Percentiles rank a stretch among this genome's conserved stretches.
These are phyloP conservation scores for Tuber aestivum DNA, from an alignment of 495 filamentous ascomycete species.

Conservation along the genomic window DNA sequence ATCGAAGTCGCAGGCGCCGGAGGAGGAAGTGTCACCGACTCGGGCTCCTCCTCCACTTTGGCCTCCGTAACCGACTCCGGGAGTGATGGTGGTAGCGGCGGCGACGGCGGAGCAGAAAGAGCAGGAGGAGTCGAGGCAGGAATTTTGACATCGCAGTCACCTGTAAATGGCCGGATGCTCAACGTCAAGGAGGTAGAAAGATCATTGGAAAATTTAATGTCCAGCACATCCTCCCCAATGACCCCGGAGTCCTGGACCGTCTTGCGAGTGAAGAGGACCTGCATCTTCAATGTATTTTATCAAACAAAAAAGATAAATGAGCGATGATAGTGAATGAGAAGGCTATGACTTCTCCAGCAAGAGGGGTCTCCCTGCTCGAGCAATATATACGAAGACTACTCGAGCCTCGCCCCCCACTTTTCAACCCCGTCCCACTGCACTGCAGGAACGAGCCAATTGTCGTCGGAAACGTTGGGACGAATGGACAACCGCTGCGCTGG, in stretches of 20 bases:
- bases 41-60: neutral
- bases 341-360: neutral
- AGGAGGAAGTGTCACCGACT: neutral
- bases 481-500: neutral
- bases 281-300: neutral
- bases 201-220: neutral
- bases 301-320: neutral
- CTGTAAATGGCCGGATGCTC: neutral
- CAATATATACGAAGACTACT: neutral
- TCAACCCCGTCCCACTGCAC: neutral
- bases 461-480: neutral
- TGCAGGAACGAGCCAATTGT: constrained; percentile 1
- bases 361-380: neutral
- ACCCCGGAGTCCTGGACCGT: neutral
- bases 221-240: neutral
- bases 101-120: neutral
- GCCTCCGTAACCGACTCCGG: neutral
- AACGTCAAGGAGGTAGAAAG: neutral
- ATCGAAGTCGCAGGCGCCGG: neutral
- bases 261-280: constrained; percentile 1
- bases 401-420: neutral
- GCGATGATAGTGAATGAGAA: constrained; percentile 1
- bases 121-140: neutral
- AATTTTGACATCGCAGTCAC: neutral
- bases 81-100: neutral